phyloP scores from a whole-genome alignment of 306 rosid genomes.

The Comarum palustre region DNA sequence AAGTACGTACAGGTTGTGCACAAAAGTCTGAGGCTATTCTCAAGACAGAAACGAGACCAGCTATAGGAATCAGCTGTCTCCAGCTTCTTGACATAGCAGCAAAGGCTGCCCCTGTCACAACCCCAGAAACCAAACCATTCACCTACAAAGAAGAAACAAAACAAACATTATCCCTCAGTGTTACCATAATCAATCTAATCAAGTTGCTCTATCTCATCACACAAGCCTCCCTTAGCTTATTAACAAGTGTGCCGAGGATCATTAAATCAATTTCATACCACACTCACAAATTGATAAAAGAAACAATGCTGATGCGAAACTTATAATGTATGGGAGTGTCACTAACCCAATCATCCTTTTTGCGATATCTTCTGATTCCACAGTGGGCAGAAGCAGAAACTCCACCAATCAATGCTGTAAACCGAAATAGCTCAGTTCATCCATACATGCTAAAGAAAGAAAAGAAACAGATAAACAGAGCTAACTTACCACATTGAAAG shows the following conservation, averaged over 20 bases:
- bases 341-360: constrained; percentile 80
- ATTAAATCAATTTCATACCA: not conserved
- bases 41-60: constrained; percentile 58
- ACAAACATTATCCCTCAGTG: constrained; percentile 17
- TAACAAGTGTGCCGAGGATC: not conserved
- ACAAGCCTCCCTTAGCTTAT: not conserved
- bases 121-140: constrained; percentile 79
- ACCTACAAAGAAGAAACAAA: constrained; percentile 41
- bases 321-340: not conserved
- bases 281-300: not conserved
- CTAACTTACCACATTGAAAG: constrained; percentile 61
- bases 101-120: constrained; percentile 64
- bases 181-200: not conserved
- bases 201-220: not conserved
- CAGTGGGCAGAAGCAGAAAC: constrained; percentile 52
- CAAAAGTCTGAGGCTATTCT: constrained; percentile 64
- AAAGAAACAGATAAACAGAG: not conserved
- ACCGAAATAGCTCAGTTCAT: constrained; percentile 22
- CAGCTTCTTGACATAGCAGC: constrained; percentile 64
- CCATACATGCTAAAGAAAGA: constrained; percentile 18
- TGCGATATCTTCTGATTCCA: constrained; percentile 58
- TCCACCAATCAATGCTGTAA: constrained; percentile 70
- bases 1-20: constrained; percentile 36
- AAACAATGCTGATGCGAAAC: not conserved
- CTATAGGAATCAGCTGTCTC: constrained; percentile 56